Conservation (phyloP, 2,329 filamentous ascomycete species). For the Fusarium sp. region DNA sequence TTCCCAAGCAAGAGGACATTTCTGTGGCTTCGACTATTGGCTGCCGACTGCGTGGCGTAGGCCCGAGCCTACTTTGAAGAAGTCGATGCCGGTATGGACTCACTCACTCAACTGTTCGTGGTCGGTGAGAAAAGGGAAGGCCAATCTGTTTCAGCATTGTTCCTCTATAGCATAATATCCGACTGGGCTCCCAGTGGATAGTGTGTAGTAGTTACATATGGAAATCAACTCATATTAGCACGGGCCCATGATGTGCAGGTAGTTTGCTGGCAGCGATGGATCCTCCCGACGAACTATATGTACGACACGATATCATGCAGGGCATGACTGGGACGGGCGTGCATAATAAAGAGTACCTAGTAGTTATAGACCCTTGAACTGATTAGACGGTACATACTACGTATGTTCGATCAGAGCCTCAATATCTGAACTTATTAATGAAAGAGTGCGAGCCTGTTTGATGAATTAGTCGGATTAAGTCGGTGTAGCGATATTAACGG, state of each 20-base stretch:
- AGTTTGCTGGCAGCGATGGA: constrained; percentile 24
- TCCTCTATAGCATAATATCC: too few relatives aligned
- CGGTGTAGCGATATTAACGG: constrained; percentile 19
- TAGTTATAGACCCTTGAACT: constrained; percentile 1
- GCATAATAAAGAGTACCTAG: constrained; percentile 25
- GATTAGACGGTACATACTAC: constrained; percentile 4
- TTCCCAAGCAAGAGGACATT: constrained; percentile 9
- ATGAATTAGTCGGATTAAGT: constrained; percentile 22
- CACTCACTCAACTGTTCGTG: background rate
- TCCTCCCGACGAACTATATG: constrained; percentile 27
- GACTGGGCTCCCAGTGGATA: background rate
- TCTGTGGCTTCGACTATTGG: constrained; percentile 7
- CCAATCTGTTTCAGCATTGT: too few relatives aligned
- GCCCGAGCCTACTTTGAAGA: background rate
- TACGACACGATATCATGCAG: constrained; percentile 31
- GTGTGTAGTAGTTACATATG: background rate
- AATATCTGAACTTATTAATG: background rate
- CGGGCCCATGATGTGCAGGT: constrained; percentile 29
- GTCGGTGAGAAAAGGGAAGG: background rate
- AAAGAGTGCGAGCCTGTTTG: background rate
- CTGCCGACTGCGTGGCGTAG: constrained; percentile 19
- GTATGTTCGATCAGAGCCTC: background rate
- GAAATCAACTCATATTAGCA: constrained; percentile 31
- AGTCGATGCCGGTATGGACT: background rate
- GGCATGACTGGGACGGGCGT: constrained; percentile 15